Base-by-base conservation (phyloP, 257 asterid species). In the Plantago major region DNA sequence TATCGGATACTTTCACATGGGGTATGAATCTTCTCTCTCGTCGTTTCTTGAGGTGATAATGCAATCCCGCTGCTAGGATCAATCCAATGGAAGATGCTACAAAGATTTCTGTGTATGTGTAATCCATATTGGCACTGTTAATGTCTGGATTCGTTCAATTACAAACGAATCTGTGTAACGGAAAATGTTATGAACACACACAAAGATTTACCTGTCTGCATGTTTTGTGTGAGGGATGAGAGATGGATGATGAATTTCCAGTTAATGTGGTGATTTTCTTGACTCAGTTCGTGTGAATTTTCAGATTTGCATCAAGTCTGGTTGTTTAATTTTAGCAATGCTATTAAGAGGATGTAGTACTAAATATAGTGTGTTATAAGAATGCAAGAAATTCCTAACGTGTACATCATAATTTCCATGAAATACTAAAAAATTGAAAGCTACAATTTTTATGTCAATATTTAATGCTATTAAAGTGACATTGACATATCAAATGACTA, bases 1-100 rank as follows among this genome's bases (percentile, higher is more conserved):
- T 68, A 30, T 81, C 82, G 3, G 96, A 67, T 52, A 86, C 71
- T 66, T 74, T 82, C 16, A 84, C 76, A 17, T 72, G 53, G 0
- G 97, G 95, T 4, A 81, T 60, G 49, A 92, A 84, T 72, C 81
- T 77, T 17, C 78, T 81, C 66, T 84, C 78, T 54, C 79, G 70
- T 28, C 64, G 30, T 65, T 70, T 81, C 79, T 78, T 84, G 64
- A 86, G 68, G 17, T 73, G 93, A 64, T 46, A 84, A 79, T 84
- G 95, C 79, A 86, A 60, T 0, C 84, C 88, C 0, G 86, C 91
- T 0, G 95, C 92, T 14, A 89, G 30, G 62, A 86, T 67, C 12
- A 92, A 79, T 65, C 97, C 96, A 11, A 89, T 70, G 46, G 88
- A 86, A 2, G 95, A 84, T 42, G 90, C 95, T 2, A 86, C 53